Evolutionary conservation across 306 rosid genomes (phyloP).

Genomic region (Vicia villosa): DNA sequence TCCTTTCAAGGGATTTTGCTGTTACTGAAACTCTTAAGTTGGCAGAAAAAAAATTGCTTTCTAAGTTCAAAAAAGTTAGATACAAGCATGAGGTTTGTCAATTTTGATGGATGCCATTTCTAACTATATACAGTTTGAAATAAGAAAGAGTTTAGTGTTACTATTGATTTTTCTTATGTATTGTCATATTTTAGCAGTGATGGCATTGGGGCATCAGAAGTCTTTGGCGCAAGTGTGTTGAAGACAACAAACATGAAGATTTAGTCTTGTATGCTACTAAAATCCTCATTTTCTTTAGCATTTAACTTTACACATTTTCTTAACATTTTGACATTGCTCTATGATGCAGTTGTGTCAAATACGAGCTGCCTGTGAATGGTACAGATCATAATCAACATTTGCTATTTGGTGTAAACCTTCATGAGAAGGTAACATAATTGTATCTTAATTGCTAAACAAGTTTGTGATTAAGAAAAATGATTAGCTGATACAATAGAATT

Average conservation of each 20-base stretch:
- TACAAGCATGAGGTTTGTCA: constrained; percentile 38
- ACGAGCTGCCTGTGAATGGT: constrained; percentile 33
- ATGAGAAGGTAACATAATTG: constrained; percentile 40
- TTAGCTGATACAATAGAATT: too few species aligned
- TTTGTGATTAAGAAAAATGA: too few species aligned
- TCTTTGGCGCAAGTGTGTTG: constrained; percentile 3
- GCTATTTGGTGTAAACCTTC: constrained; percentile 35
- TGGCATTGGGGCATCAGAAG: constrained; percentile 45
- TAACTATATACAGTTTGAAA: background rate
- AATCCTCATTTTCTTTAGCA: background rate
- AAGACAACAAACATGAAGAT: constrained; percentile 12
- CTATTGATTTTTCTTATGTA: background rate
- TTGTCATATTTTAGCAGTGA: constrained; percentile 31
- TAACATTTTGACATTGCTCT: background rate
- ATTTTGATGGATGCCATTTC: background rate
- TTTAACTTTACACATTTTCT: background rate
- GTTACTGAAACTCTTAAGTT: constrained; percentile 28
- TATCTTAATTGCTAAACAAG: background rate
- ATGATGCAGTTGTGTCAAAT: constrained; percentile 42
- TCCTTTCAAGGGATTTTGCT: constrained; percentile 75
- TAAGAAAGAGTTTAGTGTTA: background rate
- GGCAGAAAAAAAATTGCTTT: constrained; percentile 30
- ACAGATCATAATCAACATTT: constrained; percentile 32
- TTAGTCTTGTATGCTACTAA: constrained; percentile 41
- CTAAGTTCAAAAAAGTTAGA: constrained; percentile 16